Evolutionary conservation across 73 alveolate species (phyloP).

Genomic region (Paramecium caudatum): DNA sequence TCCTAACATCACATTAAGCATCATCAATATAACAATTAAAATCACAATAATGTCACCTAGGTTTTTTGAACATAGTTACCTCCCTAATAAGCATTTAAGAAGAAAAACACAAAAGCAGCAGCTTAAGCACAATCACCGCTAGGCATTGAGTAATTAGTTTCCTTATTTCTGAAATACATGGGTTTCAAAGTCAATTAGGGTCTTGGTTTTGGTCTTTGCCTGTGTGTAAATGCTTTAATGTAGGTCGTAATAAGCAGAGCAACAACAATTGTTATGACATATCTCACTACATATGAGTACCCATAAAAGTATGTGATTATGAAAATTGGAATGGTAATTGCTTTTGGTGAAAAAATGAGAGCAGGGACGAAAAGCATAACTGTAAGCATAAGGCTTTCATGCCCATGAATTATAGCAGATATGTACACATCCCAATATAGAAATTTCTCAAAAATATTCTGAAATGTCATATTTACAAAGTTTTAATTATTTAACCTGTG

Average conservation of each 20-base stretch:
- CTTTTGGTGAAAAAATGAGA: constrained; percentile 28
- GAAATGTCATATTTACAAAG: constrained; percentile 29
- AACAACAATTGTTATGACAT: not conserved
- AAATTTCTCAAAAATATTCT: not conserved
- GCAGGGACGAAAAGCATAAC: constrained; percentile 19
- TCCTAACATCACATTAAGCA: constrained; percentile 17
- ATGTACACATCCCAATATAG: constrained; percentile 38
- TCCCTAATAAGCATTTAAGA: not conserved
- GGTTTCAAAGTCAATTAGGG: constrained; percentile 26
- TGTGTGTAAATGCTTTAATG: not conserved
- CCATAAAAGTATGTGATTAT: constrained; percentile 22
- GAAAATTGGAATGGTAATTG: constrained; percentile 7
- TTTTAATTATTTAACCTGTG: too few relatives aligned
- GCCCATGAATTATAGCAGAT: constrained; percentile 35
- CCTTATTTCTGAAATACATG: constrained; percentile 44
- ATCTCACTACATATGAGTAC: not conserved
- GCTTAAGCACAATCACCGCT: constrained; percentile 61
- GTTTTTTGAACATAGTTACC: not conserved
- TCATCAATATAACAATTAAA: not conserved
- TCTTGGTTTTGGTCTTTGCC: constrained; percentile 56
- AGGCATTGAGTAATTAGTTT: constrained; percentile 55
- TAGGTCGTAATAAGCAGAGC: not conserved
- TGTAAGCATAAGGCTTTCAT: constrained; percentile 49
- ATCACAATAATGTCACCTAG: constrained; percentile 1
- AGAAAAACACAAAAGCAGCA: constrained; percentile 34